phyloP scores from a whole-genome alignment of 495 filamentous ascomycete genomes.

The Aspergillus campestris region DNA sequence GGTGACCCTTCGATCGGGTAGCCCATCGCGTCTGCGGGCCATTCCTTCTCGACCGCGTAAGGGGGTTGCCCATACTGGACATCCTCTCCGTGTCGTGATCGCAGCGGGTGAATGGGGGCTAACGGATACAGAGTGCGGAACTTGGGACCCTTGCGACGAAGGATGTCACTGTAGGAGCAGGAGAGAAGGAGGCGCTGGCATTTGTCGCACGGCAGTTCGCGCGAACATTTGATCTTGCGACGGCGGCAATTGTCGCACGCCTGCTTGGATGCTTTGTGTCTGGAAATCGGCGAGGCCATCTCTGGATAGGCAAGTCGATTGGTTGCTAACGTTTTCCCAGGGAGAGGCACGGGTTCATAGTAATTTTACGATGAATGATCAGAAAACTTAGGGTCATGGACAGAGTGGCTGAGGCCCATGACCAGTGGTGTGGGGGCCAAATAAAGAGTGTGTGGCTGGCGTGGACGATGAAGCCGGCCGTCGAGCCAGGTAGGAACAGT shows the following conservation, averaged over 20 bases:
- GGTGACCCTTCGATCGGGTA: conserved; percentile 22
- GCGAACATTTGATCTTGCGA: conserved; percentile 39
- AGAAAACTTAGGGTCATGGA: too few relatives aligned
- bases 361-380: too few relatives aligned
- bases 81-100: conserved; percentile 9
- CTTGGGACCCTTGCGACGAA: conserved; percentile 39
- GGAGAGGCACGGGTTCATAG: too few relatives aligned
- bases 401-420: too few relatives aligned
- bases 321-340: too few relatives aligned
- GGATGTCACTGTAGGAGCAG: conserved; percentile 37
- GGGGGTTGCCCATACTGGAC: conserved; percentile 8
- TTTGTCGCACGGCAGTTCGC: conserved; percentile 37
- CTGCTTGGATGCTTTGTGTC: conserved; percentile 26
- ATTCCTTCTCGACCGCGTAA: conserved; percentile 14
- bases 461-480: too few relatives aligned
- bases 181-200: conserved; percentile 37
- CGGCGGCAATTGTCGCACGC: conserved; percentile 40
- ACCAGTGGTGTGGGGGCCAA: too few relatives aligned
- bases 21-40: conserved; percentile 6
- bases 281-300: conserved; percentile 16
- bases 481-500: too few relatives aligned
- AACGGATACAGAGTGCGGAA: conserved; percentile 38
- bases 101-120: conserved; percentile 33
- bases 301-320: neutral
- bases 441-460: too few relatives aligned